Base-by-base conservation (phyloP, 768 basidiomycete genomes). In the Podaxis sp. region DNA sequence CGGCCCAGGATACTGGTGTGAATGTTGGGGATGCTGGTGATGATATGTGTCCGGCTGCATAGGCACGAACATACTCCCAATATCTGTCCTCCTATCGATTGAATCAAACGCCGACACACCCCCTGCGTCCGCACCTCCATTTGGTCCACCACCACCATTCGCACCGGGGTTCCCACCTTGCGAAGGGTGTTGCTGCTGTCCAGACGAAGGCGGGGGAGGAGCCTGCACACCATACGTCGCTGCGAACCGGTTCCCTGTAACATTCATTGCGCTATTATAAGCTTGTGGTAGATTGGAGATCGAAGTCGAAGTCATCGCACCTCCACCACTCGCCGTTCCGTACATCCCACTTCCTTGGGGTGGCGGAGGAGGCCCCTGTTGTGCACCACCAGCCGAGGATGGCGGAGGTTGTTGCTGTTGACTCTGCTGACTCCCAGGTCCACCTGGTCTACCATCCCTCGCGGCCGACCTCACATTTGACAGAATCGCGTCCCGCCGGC, bases 11-110 rank as follows among this genome's bases (percentile, higher is more conserved):
- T 90, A 90, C 39, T 82, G 70, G 65, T 82, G 82, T 12, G 56
- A 6, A 11, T 44, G 56, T 44, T 42, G 56, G 13, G 39, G 55
- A 5, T 60, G 49, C 24, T 61, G 59, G 12, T 48, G 61, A 24
- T 62, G 61, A 73, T 85, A 93, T 67, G 89, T 88, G 26, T 94
- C 92, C 38, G 92, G 89, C 72, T 93, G 93, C 82, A 95, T 83
- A 1, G 93, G 92, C 40, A 87, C 87, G 70, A 87, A 95, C 74
- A 94, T 72, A 61, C 83, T 83, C 46, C 84, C 85, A 40, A 90
- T 85, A 55, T 90, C 89, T 28, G 84, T 75, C 59, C 87, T 82
- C 55, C 84, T 79, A 59, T 87, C 87, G 17, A 88, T 66, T n/a
- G 84, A 73, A 52, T 89, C 87, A 68, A 88, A 89, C 17, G 84